These are phyloP conservation scores for Pythium sukuiense DNA, from an alignment of 352 stramenopile species.

Conservation along the genomic window DNA sequence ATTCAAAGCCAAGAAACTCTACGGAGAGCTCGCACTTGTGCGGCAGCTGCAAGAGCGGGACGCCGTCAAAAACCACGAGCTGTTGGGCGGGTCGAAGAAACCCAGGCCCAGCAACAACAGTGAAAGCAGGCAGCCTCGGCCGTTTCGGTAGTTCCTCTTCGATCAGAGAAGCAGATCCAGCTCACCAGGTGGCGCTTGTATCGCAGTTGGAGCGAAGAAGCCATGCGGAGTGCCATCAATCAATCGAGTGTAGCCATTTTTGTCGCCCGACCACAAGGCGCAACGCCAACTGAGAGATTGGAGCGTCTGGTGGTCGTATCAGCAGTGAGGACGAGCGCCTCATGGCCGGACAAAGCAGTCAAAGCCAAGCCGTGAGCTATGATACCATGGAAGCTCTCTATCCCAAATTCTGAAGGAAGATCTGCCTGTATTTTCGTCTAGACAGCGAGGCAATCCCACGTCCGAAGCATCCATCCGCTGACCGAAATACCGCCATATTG, in stretches of 20 bases:
- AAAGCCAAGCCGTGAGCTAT: too few species aligned
- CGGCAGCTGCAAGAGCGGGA: conserved; percentile 16
- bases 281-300: not conserved
- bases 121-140: conserved; percentile 10
- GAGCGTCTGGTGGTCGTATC: not conserved
- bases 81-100: not conserved
- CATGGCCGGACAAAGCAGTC: not conserved
- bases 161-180: not conserved
- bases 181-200: not conserved
- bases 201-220: not conserved
- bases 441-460: not conserved
- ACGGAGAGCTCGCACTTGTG: conserved; percentile 16
- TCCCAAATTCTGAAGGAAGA: not conserved
- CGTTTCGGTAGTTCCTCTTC: conserved; percentile 16
- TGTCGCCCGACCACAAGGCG: not conserved
- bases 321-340: not conserved
- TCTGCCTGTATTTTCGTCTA: conserved; percentile 2
- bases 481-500: not conserved
- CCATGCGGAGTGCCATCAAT: not conserved
- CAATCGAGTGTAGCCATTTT: not conserved
- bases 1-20: conserved; percentile 22
- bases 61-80: not conserved
- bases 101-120: conserved; percentile 10
- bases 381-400: not conserved
- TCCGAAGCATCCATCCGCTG: not conserved